Percentiles rank a stretch among this genome's conserved stretches.
phyloP scores from a whole-genome alignment of 257 asterid genomes.

The Petrea volubilis region DNA sequence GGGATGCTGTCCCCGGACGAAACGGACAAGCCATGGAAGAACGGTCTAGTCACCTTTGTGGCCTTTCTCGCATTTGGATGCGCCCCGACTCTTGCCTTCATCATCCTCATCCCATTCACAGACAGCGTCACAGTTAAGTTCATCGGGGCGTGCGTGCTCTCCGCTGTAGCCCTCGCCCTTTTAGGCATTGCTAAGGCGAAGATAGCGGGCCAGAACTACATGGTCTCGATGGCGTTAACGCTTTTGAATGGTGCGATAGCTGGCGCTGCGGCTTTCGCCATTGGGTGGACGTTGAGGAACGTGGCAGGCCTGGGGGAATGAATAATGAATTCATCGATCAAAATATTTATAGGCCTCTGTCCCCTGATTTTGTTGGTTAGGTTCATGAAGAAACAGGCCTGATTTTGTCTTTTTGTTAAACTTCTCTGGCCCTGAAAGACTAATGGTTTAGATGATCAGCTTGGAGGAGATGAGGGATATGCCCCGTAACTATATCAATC shows the following conservation, averaged over 20 bases:
- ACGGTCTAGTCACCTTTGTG: constrained; percentile 49
- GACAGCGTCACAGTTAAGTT: constrained; percentile 43
- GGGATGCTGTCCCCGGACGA: constrained; percentile 46
- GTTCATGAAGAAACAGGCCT: no score
- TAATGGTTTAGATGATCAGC: no score
- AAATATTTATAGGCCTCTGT: no score
- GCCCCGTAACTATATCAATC: no score
- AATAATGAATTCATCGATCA: background rate
- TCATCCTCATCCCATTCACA: constrained; percentile 66
- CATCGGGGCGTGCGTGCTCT: constrained; percentile 59
- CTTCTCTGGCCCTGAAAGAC: no score
- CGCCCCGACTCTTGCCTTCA: constrained; percentile 59
- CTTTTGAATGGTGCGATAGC: constrained; percentile 62
- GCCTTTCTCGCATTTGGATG: constrained; percentile 60
- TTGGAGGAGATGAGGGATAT: no score
- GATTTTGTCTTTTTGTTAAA: no score
- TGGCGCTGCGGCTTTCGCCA: constrained; percentile 54
- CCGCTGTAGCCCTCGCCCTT: constrained; percentile 52
- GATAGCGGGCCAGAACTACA: constrained; percentile 54
- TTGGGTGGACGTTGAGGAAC: constrained; percentile 70
- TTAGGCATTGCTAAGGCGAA: constrained; percentile 64
- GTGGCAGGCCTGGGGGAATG: constrained; percentile 57
- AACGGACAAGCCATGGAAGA: constrained; percentile 66
- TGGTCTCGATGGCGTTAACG: constrained; percentile 34
- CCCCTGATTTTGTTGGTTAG: background rate